Evolutionary conservation across 495 filamentous ascomycete genomes (phyloP), one percentile per base, ranked within the genome.

Genomic region (Peziza echinospora): DNA sequence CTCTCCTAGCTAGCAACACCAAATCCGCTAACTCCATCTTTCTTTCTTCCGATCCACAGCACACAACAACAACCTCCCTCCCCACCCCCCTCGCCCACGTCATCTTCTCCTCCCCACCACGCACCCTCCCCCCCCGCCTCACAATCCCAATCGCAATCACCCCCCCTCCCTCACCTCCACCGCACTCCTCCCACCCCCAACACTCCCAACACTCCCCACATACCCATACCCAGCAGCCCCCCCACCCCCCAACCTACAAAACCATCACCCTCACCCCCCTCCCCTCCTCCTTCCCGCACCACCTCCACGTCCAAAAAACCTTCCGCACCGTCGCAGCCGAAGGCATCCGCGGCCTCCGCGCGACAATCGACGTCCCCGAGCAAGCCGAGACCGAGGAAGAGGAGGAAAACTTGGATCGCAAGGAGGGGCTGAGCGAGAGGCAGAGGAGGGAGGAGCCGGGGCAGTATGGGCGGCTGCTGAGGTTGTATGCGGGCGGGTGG

Each of bases 21-120:
- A n/a, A n/a, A n/a, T n/a, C n/a, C n/a, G n/a, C n/a, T n/a, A n/a
- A n/a, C n/a, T n/a, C n/a, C n/a, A n/a, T n/a, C n/a, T n/a, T n/a
- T n/a, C n/a, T n/a, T n/a, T n/a, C 39, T 26, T n/a, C 26, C 43
- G 21, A 7, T 26, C 6, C 21, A 10, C 37, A 55, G 53, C 50
- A 44, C 11, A 52, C 54, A 21, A 45, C 39, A 5, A 55, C 53
- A 2, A 55, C 53, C 5, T 51, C 47, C 17, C 21, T 41, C 1
- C 34, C 47, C 16, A 45, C 48, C 0, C 53, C 53, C 10, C 46
- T 26, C 26, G 53, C 52, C 5, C 53, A 55, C 41, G 44, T 55
- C 39, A 51, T 55, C 25, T 55, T 48, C 21, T 47, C 43, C n/a
- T 19, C 44, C 13, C 5, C 28, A 10, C 24, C 47, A 47, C 1